Base-by-base conservation (phyloP, 2,329 filamentous ascomycete genomes). In the Penicillium olsonii region DNA sequence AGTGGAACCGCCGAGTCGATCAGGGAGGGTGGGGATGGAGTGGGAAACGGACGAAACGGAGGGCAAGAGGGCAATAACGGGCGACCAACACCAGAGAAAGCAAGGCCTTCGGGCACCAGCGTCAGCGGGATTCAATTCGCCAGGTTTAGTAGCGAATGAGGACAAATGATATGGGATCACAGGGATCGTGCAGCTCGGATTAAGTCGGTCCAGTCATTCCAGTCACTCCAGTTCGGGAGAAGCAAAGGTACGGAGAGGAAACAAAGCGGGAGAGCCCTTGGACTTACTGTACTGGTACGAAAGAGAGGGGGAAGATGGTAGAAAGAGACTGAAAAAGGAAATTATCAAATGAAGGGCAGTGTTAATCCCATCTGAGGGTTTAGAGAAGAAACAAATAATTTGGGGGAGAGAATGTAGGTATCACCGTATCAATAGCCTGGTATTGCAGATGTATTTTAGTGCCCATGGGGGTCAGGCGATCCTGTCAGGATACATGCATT, bases 21-120 rank as follows among this genome's bases (percentile, higher is more conserved):
- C 56, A 59, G 59, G 54, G 54, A 57, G 59, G 54, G 58, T 61
- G 58, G 59, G 53, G 56, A 60, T 61, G 55, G 55, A 35, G 33
- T 48, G 52, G 42, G 33, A 52, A 59, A 55, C 50, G 48, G 42
- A 50, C 52, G 53, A 57, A 61, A 60, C 59, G 52, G 58, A 58
- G 45, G 52, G 37, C 52, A 46, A 48, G 37, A 54, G 48, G 42
- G 47, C 15, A 58, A 54, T 47, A 53, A 55, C 44, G 52, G 46
- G 54, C 54, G 53, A 62, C 51, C 55, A 66, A 60, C 56, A 55
- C 55, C 42, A 42, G 59, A 50, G 46, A 63, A 63, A 62, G 63
- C 64, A 61, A 68, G 65, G 63, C 63, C 61, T 67, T 68, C 63
- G 66, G 66, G 66, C 66, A 69, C 53, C 63, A 66, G 65, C 52